Conservation (phyloP, 805 yeast genomes). For the Ogataea trehalophila region DNA sequence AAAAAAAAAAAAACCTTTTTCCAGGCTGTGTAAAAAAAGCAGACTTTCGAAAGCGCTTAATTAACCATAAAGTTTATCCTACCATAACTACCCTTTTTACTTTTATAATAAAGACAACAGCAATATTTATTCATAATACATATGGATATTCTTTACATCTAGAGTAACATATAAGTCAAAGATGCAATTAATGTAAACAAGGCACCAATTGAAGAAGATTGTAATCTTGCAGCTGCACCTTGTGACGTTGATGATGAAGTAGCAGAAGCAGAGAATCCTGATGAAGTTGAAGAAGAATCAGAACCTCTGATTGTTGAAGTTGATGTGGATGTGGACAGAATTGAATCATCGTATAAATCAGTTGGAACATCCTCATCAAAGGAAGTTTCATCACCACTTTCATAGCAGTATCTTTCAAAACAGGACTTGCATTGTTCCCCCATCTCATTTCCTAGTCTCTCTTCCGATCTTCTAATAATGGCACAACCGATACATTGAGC, state of each 20-base stretch:
- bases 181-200: background rate
- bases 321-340: background rate
- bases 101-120: no score
- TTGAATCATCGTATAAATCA: background rate
- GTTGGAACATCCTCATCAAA: constrained; percentile 1
- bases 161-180: background rate
- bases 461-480: constrained; percentile 68
- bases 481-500: constrained; percentile 78
- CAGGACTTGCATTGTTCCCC: constrained; percentile 62
- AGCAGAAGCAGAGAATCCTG: background rate
- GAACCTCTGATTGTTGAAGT: background rate
- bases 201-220: background rate
- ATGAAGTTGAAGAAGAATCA: background rate
- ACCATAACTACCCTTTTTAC: no score
- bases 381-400: constrained; percentile 4
- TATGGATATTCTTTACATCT: no score
- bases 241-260: background rate
- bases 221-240: no score
- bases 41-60: no score
- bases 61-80: no score
- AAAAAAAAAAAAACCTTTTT: no score
- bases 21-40: no score
- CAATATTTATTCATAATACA: no score
- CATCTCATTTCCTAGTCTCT: constrained; percentile 51
- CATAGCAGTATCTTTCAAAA: constrained; percentile 62